Conservation (phyloP, 805 yeast species). For the Suhomyces vadensis region DNA sequence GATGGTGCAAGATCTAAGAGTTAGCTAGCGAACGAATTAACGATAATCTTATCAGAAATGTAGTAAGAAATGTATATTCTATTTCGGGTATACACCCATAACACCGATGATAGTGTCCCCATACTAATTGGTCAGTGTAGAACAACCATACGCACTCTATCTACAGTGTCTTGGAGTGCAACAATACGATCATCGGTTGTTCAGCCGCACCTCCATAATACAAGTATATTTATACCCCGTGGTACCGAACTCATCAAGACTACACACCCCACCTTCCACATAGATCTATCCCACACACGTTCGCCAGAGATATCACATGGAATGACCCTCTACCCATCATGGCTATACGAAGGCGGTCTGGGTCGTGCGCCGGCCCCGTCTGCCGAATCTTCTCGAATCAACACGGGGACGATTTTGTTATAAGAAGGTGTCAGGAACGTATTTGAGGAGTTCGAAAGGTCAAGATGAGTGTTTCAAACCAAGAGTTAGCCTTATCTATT, state of each 20-base stretch:
- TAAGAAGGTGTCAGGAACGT: neutral
- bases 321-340: no score
- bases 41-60: neutral
- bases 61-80: neutral
- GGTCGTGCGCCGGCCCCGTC: conserved; percentile 1
- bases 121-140: no score
- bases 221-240: no score
- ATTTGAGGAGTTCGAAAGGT: neutral
- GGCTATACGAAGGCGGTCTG: neutral
- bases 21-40: neutral
- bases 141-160: no score
- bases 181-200: no score
- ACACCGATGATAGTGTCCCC: no score
- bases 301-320: no score
- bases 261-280: no score
- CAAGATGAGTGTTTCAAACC: conserved; percentile 49
- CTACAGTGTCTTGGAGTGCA: no score
- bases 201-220: neutral
- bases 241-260: no score
- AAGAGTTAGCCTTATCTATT: conserved; percentile 72
- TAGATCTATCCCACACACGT: no score
- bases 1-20: neutral
- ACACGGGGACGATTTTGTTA: conserved; percentile 3
- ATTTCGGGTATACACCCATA: no score
- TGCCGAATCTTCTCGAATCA: conserved; percentile 6